Evolutionary conservation across 1,284 basidiomycete genomes (phyloP).

Genomic region (Trametes hirsuta): DNA sequence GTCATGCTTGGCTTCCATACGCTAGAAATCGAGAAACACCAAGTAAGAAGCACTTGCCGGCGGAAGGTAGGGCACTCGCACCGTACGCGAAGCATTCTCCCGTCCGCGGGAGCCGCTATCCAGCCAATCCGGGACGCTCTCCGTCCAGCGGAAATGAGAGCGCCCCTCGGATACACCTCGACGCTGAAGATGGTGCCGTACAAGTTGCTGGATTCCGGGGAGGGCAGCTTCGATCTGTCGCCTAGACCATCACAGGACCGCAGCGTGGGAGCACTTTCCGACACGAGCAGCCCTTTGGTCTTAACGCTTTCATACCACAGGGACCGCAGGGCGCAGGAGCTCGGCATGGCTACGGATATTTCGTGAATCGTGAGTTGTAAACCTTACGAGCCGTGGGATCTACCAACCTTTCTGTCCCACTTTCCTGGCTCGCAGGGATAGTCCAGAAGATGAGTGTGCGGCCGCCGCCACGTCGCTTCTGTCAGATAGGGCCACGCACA

Average conservation of each 20-base stretch:
- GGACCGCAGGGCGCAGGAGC: neutral
- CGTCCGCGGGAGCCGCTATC: no score
- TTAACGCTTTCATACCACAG: neutral
- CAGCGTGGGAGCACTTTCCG: constrained; percentile 3
- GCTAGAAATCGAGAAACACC: neutral
- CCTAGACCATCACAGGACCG: constrained; percentile 8
- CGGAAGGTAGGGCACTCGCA: neutral
- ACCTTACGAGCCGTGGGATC: neutral
- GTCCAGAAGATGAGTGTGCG: neutral
- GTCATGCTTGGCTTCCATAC: neutral
- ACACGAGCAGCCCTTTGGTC: neutral
- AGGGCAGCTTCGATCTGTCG: neutral
- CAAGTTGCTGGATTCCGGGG: neutral
- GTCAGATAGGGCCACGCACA: neutral
- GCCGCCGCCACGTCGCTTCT: neutral
- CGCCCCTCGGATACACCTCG: no score
- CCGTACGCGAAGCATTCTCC: neutral
- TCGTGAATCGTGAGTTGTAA: neutral
- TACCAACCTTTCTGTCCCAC: neutral
- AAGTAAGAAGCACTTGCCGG: neutral
- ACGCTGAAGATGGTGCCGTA: neutral
- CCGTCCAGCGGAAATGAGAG: no score
- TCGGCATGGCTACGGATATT: neutral
- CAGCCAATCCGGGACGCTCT: no score
- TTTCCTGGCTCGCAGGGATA: no score